Evolutionary conservation across 2,329 filamentous ascomycete species (phyloP).

Genomic region (Monilinia laxa): DNA sequence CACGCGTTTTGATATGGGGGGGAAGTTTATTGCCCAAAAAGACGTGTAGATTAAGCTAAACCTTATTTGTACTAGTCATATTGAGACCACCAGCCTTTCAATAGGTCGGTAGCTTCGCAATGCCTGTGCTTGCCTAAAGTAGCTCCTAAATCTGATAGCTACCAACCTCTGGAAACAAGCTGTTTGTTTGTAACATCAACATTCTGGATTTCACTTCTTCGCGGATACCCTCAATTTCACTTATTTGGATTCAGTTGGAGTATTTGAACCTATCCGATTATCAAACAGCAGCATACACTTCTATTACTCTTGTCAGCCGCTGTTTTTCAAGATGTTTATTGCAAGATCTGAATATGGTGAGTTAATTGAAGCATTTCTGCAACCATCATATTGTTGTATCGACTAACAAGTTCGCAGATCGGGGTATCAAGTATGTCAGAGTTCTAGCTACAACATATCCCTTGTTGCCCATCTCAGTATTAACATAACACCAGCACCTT

Average conservation of each 20-base stretch:
- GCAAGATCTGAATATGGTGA: slow-evolving; percentile 99
- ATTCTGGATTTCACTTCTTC: slow-evolving; percentile 10
- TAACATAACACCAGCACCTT: slow-evolving; percentile 70
- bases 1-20: slow-evolving; percentile 22
- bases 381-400: slow-evolving; percentile 29
- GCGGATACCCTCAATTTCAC: slow-evolving; percentile 8
- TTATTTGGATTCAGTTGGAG: not conserved
- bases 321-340: slow-evolving; percentile 85
- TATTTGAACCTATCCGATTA: not conserved
- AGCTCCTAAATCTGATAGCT: slow-evolving; percentile 23
- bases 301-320: slow-evolving; percentile 27
- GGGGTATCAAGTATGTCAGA: slow-evolving; percentile 84
- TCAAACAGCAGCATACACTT: not conserved
- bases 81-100: not conserved
- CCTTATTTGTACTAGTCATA: not conserved
- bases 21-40: slow-evolving; percentile 13
- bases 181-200: slow-evolving; percentile 21
- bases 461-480: slow-evolving; percentile 23
- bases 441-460: slow-evolving; percentile 27
- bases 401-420: slow-evolving; percentile 62
- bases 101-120: slow-evolving; percentile 21
- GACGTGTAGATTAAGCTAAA: slow-evolving; percentile 19
- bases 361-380: slow-evolving; percentile 39
- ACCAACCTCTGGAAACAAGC: slow-evolving; percentile 16
- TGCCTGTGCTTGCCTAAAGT: slow-evolving; percentile 26